Conservation (phyloP, 2,329 filamentous ascomycete species). For the Fusarium oligoseptatum region DNA sequence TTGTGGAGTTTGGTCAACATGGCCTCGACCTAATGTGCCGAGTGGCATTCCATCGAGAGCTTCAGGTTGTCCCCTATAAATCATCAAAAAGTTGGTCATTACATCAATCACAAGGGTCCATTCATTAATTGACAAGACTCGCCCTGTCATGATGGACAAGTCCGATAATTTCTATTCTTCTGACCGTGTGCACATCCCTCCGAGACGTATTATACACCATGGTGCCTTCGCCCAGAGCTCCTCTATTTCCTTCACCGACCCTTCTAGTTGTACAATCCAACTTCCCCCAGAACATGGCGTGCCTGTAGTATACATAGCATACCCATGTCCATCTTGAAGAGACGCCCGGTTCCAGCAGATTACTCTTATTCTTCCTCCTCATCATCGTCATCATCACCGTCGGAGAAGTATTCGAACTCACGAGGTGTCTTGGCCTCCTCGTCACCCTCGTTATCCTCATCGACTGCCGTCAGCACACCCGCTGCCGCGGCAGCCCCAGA, state of each 20-base stretch:
- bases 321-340: neutral
- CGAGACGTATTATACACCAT: constrained; percentile 37
- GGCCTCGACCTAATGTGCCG: neutral
- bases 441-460: constrained; percentile 83
- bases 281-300: neutral
- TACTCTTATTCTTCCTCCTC: constrained; percentile 46
- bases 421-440: constrained; percentile 78
- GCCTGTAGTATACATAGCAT: neutral
- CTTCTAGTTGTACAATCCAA: constrained; percentile 45
- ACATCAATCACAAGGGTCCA: neutral
- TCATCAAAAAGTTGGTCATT: neutral
- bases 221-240: constrained; percentile 12
- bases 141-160: neutral
- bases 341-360: neutral
- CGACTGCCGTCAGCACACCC: constrained; percentile 85
- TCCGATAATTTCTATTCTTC: constrained; percentile 33
- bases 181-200: constrained; percentile 33
- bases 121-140: neutral
- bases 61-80: neutral
- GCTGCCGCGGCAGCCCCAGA: constrained; percentile 78
- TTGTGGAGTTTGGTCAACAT: neutral
- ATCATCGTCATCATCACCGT: constrained; percentile 70
- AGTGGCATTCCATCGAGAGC: neutral
- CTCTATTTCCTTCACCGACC: constrained; percentile 33
- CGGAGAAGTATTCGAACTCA: constrained; percentile 85